These are phyloP conservation scores for Coemansia sp. DNA, from an alignment of 192 early-diverging fungal genomes.

Conservation along the genomic window DNA sequence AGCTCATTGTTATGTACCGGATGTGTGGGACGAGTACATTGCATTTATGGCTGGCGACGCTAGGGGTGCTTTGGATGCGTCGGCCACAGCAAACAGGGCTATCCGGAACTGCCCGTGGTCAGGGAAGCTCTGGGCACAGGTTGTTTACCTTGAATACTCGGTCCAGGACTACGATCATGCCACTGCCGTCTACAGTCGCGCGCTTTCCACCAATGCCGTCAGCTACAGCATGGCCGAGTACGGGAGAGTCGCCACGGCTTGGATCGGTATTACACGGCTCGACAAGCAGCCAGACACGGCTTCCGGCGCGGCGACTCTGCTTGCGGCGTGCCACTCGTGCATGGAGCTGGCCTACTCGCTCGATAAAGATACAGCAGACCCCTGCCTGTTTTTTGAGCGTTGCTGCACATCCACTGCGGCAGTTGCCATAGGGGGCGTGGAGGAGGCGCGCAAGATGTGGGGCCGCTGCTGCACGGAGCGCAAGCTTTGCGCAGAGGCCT, in stretches of 20 bases:
- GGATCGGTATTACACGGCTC: slow-evolving; percentile 8
- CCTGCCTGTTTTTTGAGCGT: slow-evolving; percentile 22
- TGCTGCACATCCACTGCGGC: slow-evolving; percentile 8
- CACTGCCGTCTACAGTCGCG: slow-evolving; percentile 6
- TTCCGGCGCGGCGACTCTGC: neutral
- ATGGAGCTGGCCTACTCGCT: slow-evolving; percentile 17
- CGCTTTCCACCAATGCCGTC: slow-evolving; percentile 22
- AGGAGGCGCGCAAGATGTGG: slow-evolving; percentile 24
- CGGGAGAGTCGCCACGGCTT: slow-evolving; percentile 9
- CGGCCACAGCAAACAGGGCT: slow-evolving; percentile 10
- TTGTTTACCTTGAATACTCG: slow-evolving; percentile 1
- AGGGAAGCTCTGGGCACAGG: slow-evolving; percentile 39
- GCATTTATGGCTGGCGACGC: slow-evolving; percentile 2
- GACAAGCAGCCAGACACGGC: neutral
- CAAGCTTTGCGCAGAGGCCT: slow-evolving; percentile 23
- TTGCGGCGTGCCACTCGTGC: slow-evolving; percentile 10
- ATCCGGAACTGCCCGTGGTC: slow-evolving; percentile 39
- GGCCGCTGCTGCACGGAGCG: slow-evolving; percentile 30
- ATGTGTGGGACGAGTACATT: slow-evolving; percentile 32
- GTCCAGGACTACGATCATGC: slow-evolving; percentile 10
- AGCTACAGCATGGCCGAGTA: slow-evolving; percentile 36
- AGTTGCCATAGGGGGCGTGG: neutral
- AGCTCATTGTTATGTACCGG: slow-evolving; percentile 10
- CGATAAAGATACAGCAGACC: slow-evolving; percentile 25
- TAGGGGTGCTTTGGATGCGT: neutral